These are phyloP conservation scores for Pleurotus salmoneostramineus DNA, from an alignment of 768 basidiomycete genomes.

Conservation along the genomic window DNA sequence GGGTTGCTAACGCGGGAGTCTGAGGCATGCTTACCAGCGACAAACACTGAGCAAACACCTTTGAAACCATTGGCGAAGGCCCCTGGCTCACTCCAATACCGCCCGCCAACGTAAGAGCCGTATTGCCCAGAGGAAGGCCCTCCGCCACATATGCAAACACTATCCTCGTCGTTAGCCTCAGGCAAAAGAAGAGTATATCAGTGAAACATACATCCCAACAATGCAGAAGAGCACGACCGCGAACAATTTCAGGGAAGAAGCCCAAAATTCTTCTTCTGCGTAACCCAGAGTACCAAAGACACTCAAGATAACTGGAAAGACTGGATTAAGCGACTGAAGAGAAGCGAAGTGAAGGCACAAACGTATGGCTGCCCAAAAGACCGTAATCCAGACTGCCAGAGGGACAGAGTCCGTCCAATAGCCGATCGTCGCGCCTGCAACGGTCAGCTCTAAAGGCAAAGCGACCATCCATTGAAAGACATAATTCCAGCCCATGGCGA, in stretches of 20 bases:
- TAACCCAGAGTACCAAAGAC: slow-evolving; percentile 43
- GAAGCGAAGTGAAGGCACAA: not conserved
- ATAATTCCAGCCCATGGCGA: slow-evolving; percentile 50
- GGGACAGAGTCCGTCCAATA: slow-evolving; percentile 38
- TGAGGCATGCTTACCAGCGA: slow-evolving; percentile 26
- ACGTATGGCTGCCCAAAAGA: slow-evolving; percentile 40
- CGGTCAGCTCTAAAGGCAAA: slow-evolving; percentile 41
- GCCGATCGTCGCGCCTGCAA: slow-evolving; percentile 39
- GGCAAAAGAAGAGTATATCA: not conserved
- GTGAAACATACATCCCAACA: slow-evolving; percentile 33
- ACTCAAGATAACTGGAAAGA: slow-evolving; percentile 27
- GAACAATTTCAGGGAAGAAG: slow-evolving; percentile 43
- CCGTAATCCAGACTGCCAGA: slow-evolving; percentile 40
- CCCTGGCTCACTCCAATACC: slow-evolving; percentile 32
- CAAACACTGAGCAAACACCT: slow-evolving; percentile 42
- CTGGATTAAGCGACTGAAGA: not conserved
- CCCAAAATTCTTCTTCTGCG: slow-evolving; percentile 48
- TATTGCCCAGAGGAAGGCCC: slow-evolving; percentile 33
- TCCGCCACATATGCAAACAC: slow-evolving; percentile 37
- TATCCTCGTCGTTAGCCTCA: slow-evolving; percentile 9
- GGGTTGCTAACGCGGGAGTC: not conserved
- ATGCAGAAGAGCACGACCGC: slow-evolving; percentile 43
- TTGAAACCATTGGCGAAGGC: slow-evolving; percentile 43
- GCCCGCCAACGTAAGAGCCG: slow-evolving; percentile 33
- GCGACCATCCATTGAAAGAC: slow-evolving; percentile 42